Evolutionary conservation across 108 stramenopile species (phyloP).

Genomic region (Epithemia pelagica): DNA sequence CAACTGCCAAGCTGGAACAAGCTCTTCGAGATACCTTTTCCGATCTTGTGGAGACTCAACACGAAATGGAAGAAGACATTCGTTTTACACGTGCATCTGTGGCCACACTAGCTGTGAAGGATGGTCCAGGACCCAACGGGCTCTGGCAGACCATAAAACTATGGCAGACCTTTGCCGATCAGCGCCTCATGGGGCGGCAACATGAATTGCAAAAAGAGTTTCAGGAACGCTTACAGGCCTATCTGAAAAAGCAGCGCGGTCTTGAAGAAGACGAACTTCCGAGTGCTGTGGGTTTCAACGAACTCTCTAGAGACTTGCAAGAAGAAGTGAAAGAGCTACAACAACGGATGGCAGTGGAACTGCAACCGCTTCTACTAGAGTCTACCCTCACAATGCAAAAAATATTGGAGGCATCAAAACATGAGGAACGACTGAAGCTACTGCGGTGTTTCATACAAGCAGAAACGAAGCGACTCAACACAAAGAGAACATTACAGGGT

Average conservation of each 20-base stretch:
- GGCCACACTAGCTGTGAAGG: constrained; percentile 44
- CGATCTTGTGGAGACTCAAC: constrained; percentile 61
- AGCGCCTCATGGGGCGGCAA: constrained; percentile 63
- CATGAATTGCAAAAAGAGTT: constrained; percentile 82
- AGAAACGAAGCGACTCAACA: constrained; percentile 58
- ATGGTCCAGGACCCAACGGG: constrained; percentile 53
- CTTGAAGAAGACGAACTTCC: constrained; percentile 54
- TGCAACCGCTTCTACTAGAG: constrained; percentile 67
- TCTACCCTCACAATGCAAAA: constrained; percentile 80
- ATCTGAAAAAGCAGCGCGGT: constrained; percentile 64
- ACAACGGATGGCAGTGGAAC: constrained; percentile 64
- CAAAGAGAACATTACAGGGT: constrained; percentile 60
- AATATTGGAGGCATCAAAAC: constrained; percentile 65
- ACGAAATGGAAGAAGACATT: constrained; percentile 76
- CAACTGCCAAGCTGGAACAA: constrained; percentile 35
- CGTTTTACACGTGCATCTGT: constrained; percentile 69
- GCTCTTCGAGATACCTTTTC: constrained; percentile 39
- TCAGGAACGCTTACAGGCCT: constrained; percentile 67
- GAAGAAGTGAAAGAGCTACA: constrained; percentile 67
- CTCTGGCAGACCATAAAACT: constrained; percentile 78
- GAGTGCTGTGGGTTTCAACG: constrained; percentile 68
- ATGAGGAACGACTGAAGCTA: constrained; percentile 50
- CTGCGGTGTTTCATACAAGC: constrained; percentile 62
- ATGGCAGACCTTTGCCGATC: constrained; percentile 79
- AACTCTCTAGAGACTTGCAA: constrained; percentile 64